Percentiles rank a stretch among this genome's conserved stretches.
Conservation (phyloP, 2,329 filamentous ascomycete genomes). For the Verticillium dahliae region DNA sequence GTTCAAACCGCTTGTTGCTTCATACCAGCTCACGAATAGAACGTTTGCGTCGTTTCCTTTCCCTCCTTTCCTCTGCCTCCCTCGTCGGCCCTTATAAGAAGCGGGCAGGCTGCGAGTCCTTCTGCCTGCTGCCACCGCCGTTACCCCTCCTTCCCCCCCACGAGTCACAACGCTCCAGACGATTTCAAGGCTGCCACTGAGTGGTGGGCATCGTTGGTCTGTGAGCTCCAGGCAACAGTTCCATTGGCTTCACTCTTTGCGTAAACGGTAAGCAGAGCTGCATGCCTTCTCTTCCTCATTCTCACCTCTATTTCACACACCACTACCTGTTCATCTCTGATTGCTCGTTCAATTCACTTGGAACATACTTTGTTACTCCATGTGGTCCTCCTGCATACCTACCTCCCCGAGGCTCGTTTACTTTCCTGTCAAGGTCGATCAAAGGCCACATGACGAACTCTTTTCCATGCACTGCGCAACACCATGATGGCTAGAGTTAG, state of each 20-base stretch:
- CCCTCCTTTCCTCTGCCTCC: not conserved
- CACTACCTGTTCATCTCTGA: too few relatives aligned
- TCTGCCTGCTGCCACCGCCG: not conserved
- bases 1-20: not conserved
- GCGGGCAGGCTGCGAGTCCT: not conserved
- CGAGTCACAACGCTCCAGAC: not conserved
- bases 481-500: not conserved
- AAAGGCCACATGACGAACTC: not conserved
- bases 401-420: not conserved
- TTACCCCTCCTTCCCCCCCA: not conserved
- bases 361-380: too few relatives aligned
- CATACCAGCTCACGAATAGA: not conserved
- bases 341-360: too few relatives aligned
- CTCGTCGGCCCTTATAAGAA: not conserved
- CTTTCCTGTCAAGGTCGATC: too few relatives aligned
- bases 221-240: not conserved
- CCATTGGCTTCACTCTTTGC: not conserved
- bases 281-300: not conserved
- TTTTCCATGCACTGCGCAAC: not conserved
- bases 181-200: not conserved
- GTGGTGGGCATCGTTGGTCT: not conserved
- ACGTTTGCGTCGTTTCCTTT: not conserved
- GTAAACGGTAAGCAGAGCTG: not conserved
- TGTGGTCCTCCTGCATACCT: too few relatives aligned
- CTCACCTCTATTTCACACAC: not conserved